Evolutionary conservation across 208 protist genomes (phyloP).

Genomic region (Trypanosoma boissoni): DNA sequence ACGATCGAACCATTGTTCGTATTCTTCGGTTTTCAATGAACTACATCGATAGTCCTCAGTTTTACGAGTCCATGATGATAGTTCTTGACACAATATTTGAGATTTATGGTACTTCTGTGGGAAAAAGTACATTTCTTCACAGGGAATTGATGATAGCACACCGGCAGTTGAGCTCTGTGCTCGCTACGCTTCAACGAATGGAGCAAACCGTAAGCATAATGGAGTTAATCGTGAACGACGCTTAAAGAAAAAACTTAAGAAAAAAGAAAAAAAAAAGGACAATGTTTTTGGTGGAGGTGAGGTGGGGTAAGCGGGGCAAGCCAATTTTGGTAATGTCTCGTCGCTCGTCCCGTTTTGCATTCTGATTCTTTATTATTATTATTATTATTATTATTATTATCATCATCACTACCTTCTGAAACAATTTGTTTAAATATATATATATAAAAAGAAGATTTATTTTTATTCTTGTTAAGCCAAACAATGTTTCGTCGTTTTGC

Average conservation of each 20-base stretch:
- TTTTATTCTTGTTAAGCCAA: too few relatives aligned
- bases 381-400: conserved; percentile 20
- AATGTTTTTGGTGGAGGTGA: not conserved
- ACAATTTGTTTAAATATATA: conserved; percentile 16
- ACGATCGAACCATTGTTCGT: conserved; percentile 74
- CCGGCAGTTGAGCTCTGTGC: conserved; percentile 51
- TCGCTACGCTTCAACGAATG: conserved; percentile 61
- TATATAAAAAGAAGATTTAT: conserved; percentile 21
- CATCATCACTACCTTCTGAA: conserved; percentile 1
- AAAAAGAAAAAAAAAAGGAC: conserved; percentile 2
- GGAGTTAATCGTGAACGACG: conserved; percentile 76
- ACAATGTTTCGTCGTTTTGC: conserved; percentile 69
- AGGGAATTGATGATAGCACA: conserved; percentile 69
- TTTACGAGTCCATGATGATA: conserved; percentile 68
- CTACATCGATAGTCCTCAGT: conserved; percentile 72
- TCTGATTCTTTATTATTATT: conserved; percentile 18
- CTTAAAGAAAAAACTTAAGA: conserved; percentile 18
- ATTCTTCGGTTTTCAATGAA: conserved; percentile 73
- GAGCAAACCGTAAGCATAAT: conserved; percentile 68
- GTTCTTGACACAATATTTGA: conserved; percentile 79
- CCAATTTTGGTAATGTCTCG: too few relatives aligned
- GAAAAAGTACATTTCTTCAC: conserved; percentile 72
- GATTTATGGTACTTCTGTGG: conserved; percentile 65
- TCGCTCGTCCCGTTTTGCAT: conserved; percentile 7
- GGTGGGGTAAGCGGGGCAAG: too few relatives aligned